Percentiles rank a stretch among this genome's conserved stretches.
phyloP scores from a whole-genome alignment of 2,329 filamentous ascomycete species.

The Aspergillus brunneoviolaceus region DNA sequence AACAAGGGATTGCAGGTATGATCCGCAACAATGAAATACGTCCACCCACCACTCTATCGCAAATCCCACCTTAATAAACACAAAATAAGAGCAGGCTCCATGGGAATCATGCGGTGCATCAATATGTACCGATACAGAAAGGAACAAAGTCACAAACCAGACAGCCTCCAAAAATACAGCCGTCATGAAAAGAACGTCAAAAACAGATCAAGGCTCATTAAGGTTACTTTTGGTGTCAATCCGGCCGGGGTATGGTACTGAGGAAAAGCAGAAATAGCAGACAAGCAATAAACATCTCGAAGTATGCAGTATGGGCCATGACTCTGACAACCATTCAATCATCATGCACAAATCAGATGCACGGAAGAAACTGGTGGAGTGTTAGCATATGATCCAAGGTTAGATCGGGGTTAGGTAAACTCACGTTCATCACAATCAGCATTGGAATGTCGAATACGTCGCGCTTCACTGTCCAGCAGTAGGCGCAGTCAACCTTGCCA shows the following conservation, averaged over 20 bases:
- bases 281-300: conserved; percentile 7
- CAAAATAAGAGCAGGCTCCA: neutral
- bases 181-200: neutral
- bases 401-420: conserved; percentile 42
- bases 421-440: conserved; percentile 97
- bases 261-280: conserved; percentile 4
- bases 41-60: neutral
- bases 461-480: conserved; percentile 94
- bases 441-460: conserved; percentile 98
- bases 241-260: conserved; percentile 11
- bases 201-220: conserved; percentile 7
- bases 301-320: neutral
- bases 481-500: conserved; percentile 90
- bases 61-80: neutral
- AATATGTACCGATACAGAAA: neutral
- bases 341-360: conserved; percentile 38
- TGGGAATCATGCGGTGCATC: neutral
- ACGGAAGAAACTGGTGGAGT: conserved; percentile 43
- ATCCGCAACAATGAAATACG: neutral
- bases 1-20: neutral
- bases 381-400: neutral
- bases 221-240: conserved; percentile 2
- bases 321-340: conserved; percentile 1
- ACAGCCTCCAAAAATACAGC: neutral
- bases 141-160: neutral